A percentile compares a stretch with the other conserved stretches of the same genome.
These are phyloP conservation scores for Monascus purpureus DNA, from an alignment of 495 filamentous ascomycete genomes.

Conservation along the genomic window DNA sequence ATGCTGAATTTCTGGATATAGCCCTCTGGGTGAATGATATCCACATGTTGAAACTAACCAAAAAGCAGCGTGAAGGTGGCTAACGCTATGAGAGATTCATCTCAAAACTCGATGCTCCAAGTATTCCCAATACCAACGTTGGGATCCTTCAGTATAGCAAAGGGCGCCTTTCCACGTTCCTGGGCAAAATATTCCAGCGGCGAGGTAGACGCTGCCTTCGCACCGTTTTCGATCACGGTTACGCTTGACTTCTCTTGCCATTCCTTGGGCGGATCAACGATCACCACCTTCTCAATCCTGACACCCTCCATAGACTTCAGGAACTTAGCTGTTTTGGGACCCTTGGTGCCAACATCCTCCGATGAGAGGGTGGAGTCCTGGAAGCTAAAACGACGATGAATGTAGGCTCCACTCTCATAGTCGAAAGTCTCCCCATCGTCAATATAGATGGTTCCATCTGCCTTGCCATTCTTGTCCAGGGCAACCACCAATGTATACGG, in stretches of 20 bases:
- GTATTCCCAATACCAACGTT: slow-evolving; percentile 61
- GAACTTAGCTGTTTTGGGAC: slow-evolving; percentile 55
- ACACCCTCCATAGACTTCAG: slow-evolving; percentile 64
- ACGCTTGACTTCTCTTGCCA: slow-evolving; percentile 61
- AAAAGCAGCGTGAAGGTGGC: too few species aligned
- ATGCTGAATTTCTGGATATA: too few species aligned
- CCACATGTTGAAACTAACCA: too few species aligned
- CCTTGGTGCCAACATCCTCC: slow-evolving; percentile 30
- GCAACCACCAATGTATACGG: slow-evolving; percentile 83
- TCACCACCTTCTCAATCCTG: slow-evolving; percentile 63
- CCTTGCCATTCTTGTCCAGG: slow-evolving; percentile 53
- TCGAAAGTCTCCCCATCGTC: slow-evolving; percentile 93
- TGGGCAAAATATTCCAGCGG: slow-evolving; percentile 46
- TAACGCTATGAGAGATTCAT: too few species aligned
- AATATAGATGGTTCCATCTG: slow-evolving; percentile 73
- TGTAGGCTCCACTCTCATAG: slow-evolving; percentile 69
- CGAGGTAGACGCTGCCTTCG: slow-evolving; percentile 38
- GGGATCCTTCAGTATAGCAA: slow-evolving; percentile 71
- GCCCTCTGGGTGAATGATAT: too few species aligned
- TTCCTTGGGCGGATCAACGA: slow-evolving; percentile 59
- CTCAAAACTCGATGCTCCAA: slow-evolving; percentile 64
- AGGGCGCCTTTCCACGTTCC: slow-evolving; percentile 49
- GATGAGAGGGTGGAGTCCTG: slow-evolving; percentile 39
- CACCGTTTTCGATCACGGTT: slow-evolving; percentile 53
- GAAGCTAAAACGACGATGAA: slow-evolving; percentile 66